Evolutionary conservation across 768 basidiomycete species (phyloP).

Genomic region (Galerina marginata): DNA sequence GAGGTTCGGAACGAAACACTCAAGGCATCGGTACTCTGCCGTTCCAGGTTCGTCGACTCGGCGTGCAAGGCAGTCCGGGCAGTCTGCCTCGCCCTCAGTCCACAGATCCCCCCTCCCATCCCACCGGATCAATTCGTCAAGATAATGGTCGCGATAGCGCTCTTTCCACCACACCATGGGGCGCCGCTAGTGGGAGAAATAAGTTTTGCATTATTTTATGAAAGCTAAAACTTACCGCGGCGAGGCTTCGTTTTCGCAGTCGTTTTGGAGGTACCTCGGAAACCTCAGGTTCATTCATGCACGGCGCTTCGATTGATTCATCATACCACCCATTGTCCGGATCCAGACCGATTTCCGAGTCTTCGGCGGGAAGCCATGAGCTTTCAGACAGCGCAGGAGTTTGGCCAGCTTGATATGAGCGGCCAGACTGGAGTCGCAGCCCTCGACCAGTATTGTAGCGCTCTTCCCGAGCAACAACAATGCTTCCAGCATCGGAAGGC

Average conservation of each 20-base stretch:
- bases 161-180: slow-evolving; percentile 8
- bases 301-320: neutral
- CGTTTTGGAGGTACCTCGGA: neutral
- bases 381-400: too few species aligned
- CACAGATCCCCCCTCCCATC: slow-evolving; percentile 8
- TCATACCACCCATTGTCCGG: too few species aligned
- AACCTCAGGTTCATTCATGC: neutral
- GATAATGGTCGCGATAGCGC: neutral
- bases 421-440: too few species aligned
- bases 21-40: neutral
- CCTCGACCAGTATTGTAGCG: too few species aligned
- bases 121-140: slow-evolving; percentile 10
- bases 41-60: neutral
- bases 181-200: neutral
- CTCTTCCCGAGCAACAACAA: too few species aligned
- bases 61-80: neutral
- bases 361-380: too few species aligned
- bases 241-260: neutral
- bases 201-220: neutral
- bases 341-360: too few species aligned
- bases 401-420: too few species aligned
- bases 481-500: too few species aligned
- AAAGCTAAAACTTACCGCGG: neutral
- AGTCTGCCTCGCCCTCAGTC: neutral
- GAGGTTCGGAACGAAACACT: slow-evolving; percentile 9